These are phyloP conservation scores for Bondarzewia mesenterica DNA, from an alignment of 1,284 basidiomycete genomes.

Conservation along the genomic window DNA sequence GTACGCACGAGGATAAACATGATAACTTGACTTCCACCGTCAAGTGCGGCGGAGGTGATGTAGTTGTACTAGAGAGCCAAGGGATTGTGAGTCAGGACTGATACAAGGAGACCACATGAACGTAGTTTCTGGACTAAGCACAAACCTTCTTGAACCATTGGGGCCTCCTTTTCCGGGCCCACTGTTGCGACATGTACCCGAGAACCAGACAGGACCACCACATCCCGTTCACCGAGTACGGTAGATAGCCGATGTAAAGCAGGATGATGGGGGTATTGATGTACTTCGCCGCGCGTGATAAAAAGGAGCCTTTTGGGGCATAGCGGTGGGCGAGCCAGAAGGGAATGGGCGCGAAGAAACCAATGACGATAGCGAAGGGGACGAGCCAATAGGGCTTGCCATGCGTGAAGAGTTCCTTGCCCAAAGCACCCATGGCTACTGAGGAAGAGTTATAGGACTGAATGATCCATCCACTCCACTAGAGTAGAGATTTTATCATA, in stretches of 20 bases:
- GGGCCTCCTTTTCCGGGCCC: constrained; percentile 35
- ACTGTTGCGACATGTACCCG: constrained; percentile 39
- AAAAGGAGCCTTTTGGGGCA: constrained; percentile 23
- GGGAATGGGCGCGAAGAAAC: constrained; percentile 39
- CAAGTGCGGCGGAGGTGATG: constrained; percentile 34
- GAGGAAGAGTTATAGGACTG: constrained; percentile 48
- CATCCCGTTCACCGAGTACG: constrained; percentile 49
- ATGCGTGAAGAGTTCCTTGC: constrained; percentile 34
- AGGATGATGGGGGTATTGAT: constrained; percentile 42
- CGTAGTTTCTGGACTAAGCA: not conserved
- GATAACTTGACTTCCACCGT: constrained; percentile 40
- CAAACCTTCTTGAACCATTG: constrained; percentile 41
- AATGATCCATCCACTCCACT: constrained; percentile 47
- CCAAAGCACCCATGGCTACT: constrained; percentile 48
- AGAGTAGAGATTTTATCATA: not conserved
- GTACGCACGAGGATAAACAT: constrained; percentile 32
- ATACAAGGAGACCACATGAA: not conserved
- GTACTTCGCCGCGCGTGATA: constrained; percentile 32
- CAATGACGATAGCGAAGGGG: constrained; percentile 39
- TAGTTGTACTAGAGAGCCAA: constrained; percentile 30
- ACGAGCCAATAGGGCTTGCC: constrained; percentile 43
- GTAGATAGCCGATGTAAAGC: constrained; percentile 45
- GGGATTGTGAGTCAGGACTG: not conserved
- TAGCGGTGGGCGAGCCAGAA: constrained; percentile 40
- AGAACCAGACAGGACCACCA: constrained; percentile 40